Base-by-base conservation (phyloP, 106 monocot genomes). In the Dioscorea alata region DNA sequence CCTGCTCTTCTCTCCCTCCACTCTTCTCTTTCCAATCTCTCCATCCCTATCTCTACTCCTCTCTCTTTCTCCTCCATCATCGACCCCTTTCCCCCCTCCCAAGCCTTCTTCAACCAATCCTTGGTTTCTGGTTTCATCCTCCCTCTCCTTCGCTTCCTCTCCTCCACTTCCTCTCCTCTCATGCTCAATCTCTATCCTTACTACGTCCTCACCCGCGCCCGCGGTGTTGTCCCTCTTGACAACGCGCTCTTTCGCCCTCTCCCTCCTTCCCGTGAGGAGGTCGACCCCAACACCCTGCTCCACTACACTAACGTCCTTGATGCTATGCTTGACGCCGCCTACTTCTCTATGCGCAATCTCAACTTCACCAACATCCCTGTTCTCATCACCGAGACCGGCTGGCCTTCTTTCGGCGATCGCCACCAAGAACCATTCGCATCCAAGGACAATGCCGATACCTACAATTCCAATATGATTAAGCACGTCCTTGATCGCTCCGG, bases 271-370 rank as follows among this genome's bases (percentile, higher is more conserved):
- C 75, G 75, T 13, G 92, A 99, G 52, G 71, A 67, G 70, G 85
- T 99, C n/a, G 97, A 99, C 76, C 89, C 92, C 67, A 92, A 99
- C 79, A 99, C 92, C 12, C 77, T 92, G 23, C 84, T 99, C 52
- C 89, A 92, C 79, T 99, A 99, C 81, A 87, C 89, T 53, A 99
- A 92, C 67, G 83, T 99, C 16, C 64, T 84, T 59, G 92, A 92
- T 59, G 97, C 92, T 21, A 99, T 99, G 92, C 21, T 99, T 49
- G 97, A 99, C 70, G 92, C 92, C 25, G 89, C 78, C 61, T 80
- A 81, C 72, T 89, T 87, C 73, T 72, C 97, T 16, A 80, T 99
- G 74, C 66, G 64, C 61, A 87, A 84, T 61, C 81, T 92, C 49
- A 87, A 89, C 60, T 61, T 89, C 70, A 83, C 74, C 59, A 70